Base-by-base conservation (phyloP, 2,329 filamentous ascomycete species). In the Lecanicillium sp. region DNA sequence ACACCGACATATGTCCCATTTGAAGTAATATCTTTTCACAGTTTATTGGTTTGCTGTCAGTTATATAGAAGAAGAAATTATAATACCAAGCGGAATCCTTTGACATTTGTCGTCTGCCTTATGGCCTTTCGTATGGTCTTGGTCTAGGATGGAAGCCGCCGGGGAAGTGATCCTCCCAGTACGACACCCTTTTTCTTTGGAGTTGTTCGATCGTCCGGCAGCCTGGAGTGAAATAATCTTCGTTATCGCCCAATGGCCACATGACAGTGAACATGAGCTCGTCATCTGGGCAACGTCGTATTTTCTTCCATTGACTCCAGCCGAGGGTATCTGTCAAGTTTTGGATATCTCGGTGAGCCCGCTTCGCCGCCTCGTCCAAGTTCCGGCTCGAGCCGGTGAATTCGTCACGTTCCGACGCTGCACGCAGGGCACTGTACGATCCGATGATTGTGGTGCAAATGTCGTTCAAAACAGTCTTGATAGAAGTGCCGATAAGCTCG, bases 241-340 rank as follows among this genome's bases (percentile, higher is more conserved):
- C 68, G 0, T 64, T 56, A 0, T 63, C 67, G 0, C 81, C 81
- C 58, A 73, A 67, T 0, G 81, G 81, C 80, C 80, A 85, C 57
- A 84, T 81, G 2, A 79, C 79, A n/a, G 83, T 67, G 38, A 78
- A 72, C 52, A 80, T 80, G 3, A 81, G 61, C 60, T 84, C 73
- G 37, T 77, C 69, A 7, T 68, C 66, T 0, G 56, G 60, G 56
- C 82, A 85, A 1, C 69, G 67, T 6, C 67, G 64, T 44, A 78
- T 79, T 42, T 73, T 68, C 55, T 78, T 81, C 79, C 79, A 84
- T 0, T 63, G 70, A 3, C 77, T 71, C 82, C 82, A 86, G 6
- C 68, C 67, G 2, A 86, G 65, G 49, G 73, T 74, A 1, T 62
- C 52, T 17, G 75, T 70, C 14, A 85, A 47, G 1, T 44, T 27